phyloP scores from a whole-genome alignment of 2,329 filamentous ascomycete genomes.

The Trichoderma simmonsii region DNA sequence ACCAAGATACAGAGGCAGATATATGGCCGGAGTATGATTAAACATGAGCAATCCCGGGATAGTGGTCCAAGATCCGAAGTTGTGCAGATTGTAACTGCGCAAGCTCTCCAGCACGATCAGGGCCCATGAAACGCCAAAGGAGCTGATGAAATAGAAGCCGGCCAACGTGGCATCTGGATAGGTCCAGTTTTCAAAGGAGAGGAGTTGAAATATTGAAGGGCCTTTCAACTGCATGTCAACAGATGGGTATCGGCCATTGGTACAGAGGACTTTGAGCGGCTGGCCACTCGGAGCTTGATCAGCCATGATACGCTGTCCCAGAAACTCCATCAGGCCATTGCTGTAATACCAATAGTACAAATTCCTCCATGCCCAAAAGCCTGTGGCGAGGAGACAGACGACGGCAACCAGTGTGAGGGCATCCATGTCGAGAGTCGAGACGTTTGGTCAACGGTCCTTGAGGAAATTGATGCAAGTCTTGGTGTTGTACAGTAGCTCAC shows the following conservation, averaged over 20 bases:
- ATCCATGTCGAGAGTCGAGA: background rate
- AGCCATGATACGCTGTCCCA: background rate
- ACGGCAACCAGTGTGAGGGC: background rate
- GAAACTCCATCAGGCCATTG: background rate
- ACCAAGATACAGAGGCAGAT: background rate
- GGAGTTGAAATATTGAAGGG: background rate
- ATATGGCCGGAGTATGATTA: background rate
- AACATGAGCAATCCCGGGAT: background rate
- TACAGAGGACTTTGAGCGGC: background rate
- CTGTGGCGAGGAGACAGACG: background rate
- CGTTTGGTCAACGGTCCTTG: background rate
- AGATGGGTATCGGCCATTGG: background rate
- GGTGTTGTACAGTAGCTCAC: background rate
- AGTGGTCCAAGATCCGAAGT: background rate
- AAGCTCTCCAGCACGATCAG: background rate
- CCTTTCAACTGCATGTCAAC: background rate
- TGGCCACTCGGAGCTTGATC: background rate
- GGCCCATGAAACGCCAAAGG: background rate
- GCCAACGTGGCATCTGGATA: background rate
- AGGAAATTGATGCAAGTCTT: background rate
- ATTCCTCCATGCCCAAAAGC: background rate
- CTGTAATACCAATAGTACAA: background rate
- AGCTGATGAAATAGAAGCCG: background rate
- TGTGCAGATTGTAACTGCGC: background rate
- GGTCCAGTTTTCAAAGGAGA: background rate